Base-by-base conservation (phyloP, 306 rosid genomes). In the Senna siamea region DNA sequence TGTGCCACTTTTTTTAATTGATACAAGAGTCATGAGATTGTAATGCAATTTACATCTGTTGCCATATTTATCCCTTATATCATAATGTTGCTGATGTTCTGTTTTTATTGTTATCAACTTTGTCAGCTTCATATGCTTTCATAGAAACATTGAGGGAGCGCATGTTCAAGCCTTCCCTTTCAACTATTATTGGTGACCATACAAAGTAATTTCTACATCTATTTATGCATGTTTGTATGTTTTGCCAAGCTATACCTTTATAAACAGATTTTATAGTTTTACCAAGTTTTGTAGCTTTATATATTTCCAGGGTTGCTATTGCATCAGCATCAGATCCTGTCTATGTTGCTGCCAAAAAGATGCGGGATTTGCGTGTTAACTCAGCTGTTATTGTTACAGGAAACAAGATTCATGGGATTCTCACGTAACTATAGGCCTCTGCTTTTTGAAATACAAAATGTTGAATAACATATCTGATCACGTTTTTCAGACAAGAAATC, bases 121-220 rank as follows among this genome's bases (percentile, higher is more conserved):
- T 75, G 52, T 78, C 96, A 94, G 97, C 85, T 78, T 89, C 96
- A 43, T 80, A 79, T 88, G 90, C 89, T 44, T 92, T 92, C 79
- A 79, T 94, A 41, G 97, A 92, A 80, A 89, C 95, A 63, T 64
- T 94, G 86, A 94, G 99, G 92, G 99, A 94, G 73, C 96, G 88
- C 70, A 85, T 94, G 90, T 94, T 94, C 83, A 92, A 87, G 85
- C 99, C 99, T 37, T 84, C 96, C 59, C 73, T 94, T 78, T 83
- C 99, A 72, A 84, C 92, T 48, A 85, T 94, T 55, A 63, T 94
- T 54, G 80, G 82, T 44, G 99, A 94, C 80, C 83, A 83, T 78
- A 69, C 83, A 9, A 94, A 87, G 99, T 94, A 94, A 72, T 65
- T 78, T 78, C 18, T 38, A 19, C 58, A 69, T 37, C 66, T 72